Percentiles rank a stretch among this genome's conserved stretches.
phyloP scores from a whole-genome alignment of 73 alveolate species.

The Tetrahymena malaccensis region DNA sequence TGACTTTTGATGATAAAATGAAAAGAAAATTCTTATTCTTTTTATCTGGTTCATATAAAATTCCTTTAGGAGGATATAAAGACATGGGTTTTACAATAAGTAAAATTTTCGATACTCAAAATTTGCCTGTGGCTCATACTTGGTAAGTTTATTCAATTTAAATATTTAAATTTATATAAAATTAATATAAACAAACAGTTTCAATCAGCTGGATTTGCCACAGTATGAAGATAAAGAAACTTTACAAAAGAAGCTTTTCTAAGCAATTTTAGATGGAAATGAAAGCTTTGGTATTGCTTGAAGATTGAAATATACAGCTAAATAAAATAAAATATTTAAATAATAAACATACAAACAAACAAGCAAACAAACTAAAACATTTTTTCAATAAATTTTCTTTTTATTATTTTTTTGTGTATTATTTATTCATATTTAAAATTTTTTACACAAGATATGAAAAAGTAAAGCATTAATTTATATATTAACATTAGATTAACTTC shows the following conservation, averaged over 20 bases:
- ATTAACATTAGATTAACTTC: no score
- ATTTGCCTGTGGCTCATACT: not conserved
- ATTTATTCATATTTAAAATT: not conserved
- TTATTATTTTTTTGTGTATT: no score
- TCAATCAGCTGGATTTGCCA: not conserved
- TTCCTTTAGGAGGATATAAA: conserved; percentile 40
- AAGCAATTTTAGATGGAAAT: not conserved
- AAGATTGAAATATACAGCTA: not conserved
- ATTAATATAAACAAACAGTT: not conserved
- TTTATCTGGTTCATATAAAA: conserved; percentile 25
- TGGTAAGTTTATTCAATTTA: not conserved
- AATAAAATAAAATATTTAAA: not conserved
- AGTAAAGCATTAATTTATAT: no score
- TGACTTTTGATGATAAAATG: conserved; percentile 7
- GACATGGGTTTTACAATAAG: conserved; percentile 28
- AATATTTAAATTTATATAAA: not conserved
- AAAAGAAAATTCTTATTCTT: conserved; percentile 30
- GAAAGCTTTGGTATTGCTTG: not conserved
- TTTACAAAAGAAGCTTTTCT: not conserved
- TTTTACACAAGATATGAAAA: not conserved
- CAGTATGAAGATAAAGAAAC: not conserved
- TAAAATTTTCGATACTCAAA: conserved; percentile 11
- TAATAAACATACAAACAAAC: not conserved
- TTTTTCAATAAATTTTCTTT: not conserved
- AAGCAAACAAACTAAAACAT: not conserved